Evolutionary conservation across 169 alveolate genomes (phyloP), one percentile per base, ranked within the genome.

Genomic region (Cryptosporidium baileyi): DNA sequence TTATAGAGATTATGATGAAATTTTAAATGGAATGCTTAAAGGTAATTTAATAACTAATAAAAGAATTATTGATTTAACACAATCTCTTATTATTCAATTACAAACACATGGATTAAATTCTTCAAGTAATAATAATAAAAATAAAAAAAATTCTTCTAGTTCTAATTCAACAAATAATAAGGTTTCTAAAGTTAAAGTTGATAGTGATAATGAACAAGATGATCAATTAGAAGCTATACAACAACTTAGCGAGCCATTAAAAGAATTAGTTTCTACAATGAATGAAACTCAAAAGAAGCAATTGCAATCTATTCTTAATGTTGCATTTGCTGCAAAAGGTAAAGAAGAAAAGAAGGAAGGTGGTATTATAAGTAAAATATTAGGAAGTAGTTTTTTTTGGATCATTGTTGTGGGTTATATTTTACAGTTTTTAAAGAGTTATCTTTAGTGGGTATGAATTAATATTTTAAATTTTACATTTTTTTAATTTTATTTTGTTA

Each of bases 21-120:
- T 74, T 17, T 45, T 74, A n/a, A 51, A 54, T 36, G 60, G 41
- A 13, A 74, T 74, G 85, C 67, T 74, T 4, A 51, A 38, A 9
- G 85, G 85, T 22, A 74, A 74, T 34, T 24, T 74, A 17, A 74
- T 74, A 11, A 74, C 85, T 9, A 74, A 74, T 28, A 74, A 74
- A 11, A 74, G 85, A n/a, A 57, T 74, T 41, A 74, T 74, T 41
- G 85, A 74, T 32, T n/a, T 74, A 30, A 74, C 85, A 24, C 85
- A 74, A 36, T 74, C 85, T 1, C 57, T 74, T 1, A 51, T 74
- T 24, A 51, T 74, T 19, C 85, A 74, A 57, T 36, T 74, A 6
- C 85, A 74, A 24, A 74, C 85, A 13, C 63, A 59, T 19, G 85
- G 85, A 34, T 11, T 74, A 7, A 38, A 40, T 3, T 17, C 47